Evolutionary conservation across 2,329 filamentous ascomycete species (phyloP).

Genomic region (Fusarium pseudoanthophilum): DNA sequence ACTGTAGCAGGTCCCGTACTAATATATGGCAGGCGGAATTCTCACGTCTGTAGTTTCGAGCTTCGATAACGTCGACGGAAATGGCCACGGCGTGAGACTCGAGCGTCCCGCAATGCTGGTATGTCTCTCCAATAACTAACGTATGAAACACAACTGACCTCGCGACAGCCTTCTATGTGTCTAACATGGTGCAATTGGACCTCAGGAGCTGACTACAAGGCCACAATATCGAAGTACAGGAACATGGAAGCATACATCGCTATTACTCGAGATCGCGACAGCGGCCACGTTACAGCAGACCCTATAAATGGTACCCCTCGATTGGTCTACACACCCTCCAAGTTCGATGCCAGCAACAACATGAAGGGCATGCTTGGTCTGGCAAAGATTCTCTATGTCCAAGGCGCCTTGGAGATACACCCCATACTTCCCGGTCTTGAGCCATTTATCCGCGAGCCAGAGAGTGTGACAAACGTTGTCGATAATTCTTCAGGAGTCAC

Average conservation of each 20-base stretch:
- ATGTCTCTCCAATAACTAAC: fast-evolving
- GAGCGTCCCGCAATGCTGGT: neutral
- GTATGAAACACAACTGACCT: fast-evolving
- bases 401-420: neutral
- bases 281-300: neutral
- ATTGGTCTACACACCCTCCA: neutral
- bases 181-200: neutral
- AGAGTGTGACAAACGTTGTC: neutral
- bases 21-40: neutral
- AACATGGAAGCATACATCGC: neutral
- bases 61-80: neutral
- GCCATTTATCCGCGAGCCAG: neutral
- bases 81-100: neutral
- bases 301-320: neutral
- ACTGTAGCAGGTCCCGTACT: too few relatives aligned
- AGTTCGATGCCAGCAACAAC: neutral
- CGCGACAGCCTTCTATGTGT: neutral
- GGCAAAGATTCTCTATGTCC: neutral
- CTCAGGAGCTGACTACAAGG: neutral
- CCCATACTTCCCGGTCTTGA: neutral
- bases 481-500: neutral
- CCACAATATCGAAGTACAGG: neutral
- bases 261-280: neutral
- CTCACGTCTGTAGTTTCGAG: neutral
- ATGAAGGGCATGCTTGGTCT: neutral